A percentile compares a stretch with the other conserved stretches of the same genome.
These are phyloP conservation scores for Prillingera fragicola DNA, from an alignment of 1,284 basidiomycete species.

Conservation along the genomic window DNA sequence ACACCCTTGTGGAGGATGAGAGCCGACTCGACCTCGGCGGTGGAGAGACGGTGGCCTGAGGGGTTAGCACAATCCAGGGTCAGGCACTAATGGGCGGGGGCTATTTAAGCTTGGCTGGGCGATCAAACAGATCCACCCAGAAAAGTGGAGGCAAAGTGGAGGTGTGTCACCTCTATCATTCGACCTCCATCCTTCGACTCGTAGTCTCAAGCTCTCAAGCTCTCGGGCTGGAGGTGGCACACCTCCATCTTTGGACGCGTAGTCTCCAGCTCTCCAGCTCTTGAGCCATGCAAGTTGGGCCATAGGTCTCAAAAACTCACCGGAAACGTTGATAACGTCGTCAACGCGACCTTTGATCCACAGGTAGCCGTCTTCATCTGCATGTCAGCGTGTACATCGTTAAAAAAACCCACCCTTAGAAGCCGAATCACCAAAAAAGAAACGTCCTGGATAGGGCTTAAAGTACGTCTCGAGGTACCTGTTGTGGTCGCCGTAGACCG, in stretches of 20 bases:
- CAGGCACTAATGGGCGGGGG: too few relatives aligned
- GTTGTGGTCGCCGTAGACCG: slow-evolving; percentile 86
- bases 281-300: too few relatives aligned
- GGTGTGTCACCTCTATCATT: too few relatives aligned
- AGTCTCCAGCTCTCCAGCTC: too few relatives aligned
- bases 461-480: slow-evolving; percentile 93
- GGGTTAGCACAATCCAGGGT: slow-evolving; percentile 51
- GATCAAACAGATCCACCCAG: not conserved
- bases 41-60: slow-evolving; percentile 93
- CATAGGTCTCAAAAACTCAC: not conserved
- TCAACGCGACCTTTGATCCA: slow-evolving; percentile 98
- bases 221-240: too few relatives aligned
- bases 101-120: too few relatives aligned
- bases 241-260: too few relatives aligned
- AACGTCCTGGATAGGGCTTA: slow-evolving; percentile 55
- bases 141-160: too few relatives aligned
- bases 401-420: too few relatives aligned
- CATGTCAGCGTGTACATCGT: slow-evolving; percentile 83
- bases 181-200: too few relatives aligned
- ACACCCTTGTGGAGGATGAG: slow-evolving; percentile 90
- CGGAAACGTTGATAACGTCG: slow-evolving; percentile 47
- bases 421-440: slow-evolving; percentile 99
- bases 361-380: slow-evolving; percentile 94
- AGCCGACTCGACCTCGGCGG: slow-evolving; percentile 95
- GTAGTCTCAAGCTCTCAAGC: too few relatives aligned